Percentiles rank a stretch among this genome's conserved stretches.
phyloP scores from a whole-genome alignment of 2,329 filamentous ascomycete species.

The Conoideocrella luteorostrata region DNA sequence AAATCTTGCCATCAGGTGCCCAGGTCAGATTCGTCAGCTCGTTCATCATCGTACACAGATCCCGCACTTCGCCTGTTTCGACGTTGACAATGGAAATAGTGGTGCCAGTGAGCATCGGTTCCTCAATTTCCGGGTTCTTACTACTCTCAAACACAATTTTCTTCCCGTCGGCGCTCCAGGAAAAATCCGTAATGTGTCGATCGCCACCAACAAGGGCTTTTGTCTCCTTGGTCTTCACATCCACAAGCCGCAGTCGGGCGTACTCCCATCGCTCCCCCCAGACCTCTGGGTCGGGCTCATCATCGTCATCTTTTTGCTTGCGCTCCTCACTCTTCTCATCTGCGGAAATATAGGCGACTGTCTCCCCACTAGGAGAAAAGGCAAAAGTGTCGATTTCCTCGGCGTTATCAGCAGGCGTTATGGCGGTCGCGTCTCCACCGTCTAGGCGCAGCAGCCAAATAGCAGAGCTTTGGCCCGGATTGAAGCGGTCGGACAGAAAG shows the following conservation, averaged over 20 bases:
- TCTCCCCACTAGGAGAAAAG: constrained; percentile 11
- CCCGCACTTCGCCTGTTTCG: constrained; percentile 1
- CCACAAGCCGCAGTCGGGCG: constrained; percentile 22
- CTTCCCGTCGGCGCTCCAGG: constrained; percentile 17
- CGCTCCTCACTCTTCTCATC: constrained; percentile 11
- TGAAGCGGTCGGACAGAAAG: constrained; percentile 25
- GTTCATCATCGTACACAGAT: constrained; percentile 11
- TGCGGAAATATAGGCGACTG: constrained; percentile 12
- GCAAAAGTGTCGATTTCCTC: constrained; percentile 9
- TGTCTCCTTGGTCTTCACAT: constrained; percentile 19
- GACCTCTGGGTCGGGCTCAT: constrained; percentile 25
- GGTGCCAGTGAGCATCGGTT: constrained; percentile 14
- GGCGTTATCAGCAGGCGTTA: constrained; percentile 12
- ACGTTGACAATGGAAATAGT: constrained; percentile 9
- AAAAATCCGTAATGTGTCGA: constrained; percentile 8
- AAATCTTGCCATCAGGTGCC: constrained; percentile 12
- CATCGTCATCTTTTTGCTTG: constrained; percentile 19
- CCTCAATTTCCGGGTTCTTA: constrained; percentile 11
- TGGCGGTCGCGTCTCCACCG: too few species aligned
- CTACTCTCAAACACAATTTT: constrained; percentile 6
- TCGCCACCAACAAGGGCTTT: constrained; percentile 9
- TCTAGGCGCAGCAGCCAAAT: too few species aligned
- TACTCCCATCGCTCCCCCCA: constrained; percentile 30
- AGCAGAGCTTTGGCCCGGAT: constrained; percentile 21
- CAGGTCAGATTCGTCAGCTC: constrained; percentile 8